Conservation (phyloP, 441 rosid species). For the Macaranga tanarius region DNA sequence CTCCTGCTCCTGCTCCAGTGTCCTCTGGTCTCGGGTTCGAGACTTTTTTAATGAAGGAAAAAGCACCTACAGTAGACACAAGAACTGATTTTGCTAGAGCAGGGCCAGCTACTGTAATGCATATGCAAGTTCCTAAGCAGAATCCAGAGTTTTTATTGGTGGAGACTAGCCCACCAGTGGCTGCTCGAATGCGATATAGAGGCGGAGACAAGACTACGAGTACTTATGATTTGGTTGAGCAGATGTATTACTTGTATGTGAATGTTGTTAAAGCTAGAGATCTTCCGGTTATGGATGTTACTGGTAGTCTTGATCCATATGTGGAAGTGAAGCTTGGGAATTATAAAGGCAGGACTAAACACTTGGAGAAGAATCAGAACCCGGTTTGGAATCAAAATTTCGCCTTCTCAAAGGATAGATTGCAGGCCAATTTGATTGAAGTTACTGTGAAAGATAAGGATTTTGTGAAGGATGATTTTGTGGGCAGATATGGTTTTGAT, state of each 20-base stretch:
- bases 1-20: slow-evolving; percentile 22
- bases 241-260: slow-evolving; percentile 53
- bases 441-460: slow-evolving; percentile 39
- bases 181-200: slow-evolving; percentile 64
- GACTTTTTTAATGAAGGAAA: slow-evolving; percentile 30
- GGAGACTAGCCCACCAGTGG: slow-evolving; percentile 81
- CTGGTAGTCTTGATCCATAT: slow-evolving; percentile 39
- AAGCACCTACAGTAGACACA: slow-evolving; percentile 43
- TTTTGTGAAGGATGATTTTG: slow-evolving; percentile 34
- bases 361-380: slow-evolving; percentile 38
- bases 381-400: slow-evolving; percentile 56
- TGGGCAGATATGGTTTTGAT: slow-evolving; percentile 40
- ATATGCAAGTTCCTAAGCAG: slow-evolving; percentile 62
- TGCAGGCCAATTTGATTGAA: slow-evolving; percentile 48
- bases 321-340: slow-evolving; percentile 47
- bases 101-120: slow-evolving; percentile 46
- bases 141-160: slow-evolving; percentile 67
- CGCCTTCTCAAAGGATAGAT: slow-evolving; percentile 46
- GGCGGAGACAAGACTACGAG: slow-evolving; percentile 62
- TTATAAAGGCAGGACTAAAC: slow-evolving; percentile 34
- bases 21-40: slow-evolving; percentile 25
- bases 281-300: slow-evolving; percentile 40
- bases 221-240: slow-evolving; percentile 57
- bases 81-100: slow-evolving; percentile 72
- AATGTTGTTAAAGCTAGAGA: slow-evolving; percentile 49